Evolutionary conservation across 768 basidiomycete genomes (phyloP).

Genomic region (Hysterangium stoloniferum): DNA sequence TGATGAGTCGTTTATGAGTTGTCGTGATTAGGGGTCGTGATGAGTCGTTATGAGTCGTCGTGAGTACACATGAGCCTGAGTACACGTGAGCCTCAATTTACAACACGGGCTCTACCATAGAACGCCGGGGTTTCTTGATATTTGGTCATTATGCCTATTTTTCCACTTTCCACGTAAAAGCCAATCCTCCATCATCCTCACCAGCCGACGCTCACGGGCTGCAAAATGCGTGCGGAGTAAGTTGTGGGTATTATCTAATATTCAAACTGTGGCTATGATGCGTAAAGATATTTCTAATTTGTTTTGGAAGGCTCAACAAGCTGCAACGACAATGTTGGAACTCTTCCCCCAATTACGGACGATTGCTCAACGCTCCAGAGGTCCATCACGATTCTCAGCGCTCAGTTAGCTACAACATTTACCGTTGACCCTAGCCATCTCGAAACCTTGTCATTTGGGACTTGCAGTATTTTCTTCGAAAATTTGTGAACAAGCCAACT

Average conservation of each 20-base stretch:
- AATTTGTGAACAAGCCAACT: neutral
- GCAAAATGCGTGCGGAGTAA: neutral
- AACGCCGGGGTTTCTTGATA: constrained; percentile 1
- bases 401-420: neutral
- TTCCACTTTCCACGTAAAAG: neutral
- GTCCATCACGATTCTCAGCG: neutral
- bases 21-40: no score
- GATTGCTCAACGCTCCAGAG: constrained; percentile 3
- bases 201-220: neutral
- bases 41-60: no score
- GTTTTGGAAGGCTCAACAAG: neutral
- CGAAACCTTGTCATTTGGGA: constrained; percentile 1
- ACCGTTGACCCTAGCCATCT: neutral
- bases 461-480: constrained; percentile 3
- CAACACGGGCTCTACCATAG: neutral
- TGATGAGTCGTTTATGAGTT: no score
- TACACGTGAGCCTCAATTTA: no score
- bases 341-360: constrained; percentile 4
- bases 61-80: no score
- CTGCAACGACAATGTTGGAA: constrained; percentile 9
- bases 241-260: neutral
- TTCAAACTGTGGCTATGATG: neutral
- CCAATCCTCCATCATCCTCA: neutral
- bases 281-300: neutral
- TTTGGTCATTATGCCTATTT: neutral